phyloP scores from a whole-genome alignment of 2,329 filamentous ascomycete species.

The Aspergillus amoenus region DNA sequence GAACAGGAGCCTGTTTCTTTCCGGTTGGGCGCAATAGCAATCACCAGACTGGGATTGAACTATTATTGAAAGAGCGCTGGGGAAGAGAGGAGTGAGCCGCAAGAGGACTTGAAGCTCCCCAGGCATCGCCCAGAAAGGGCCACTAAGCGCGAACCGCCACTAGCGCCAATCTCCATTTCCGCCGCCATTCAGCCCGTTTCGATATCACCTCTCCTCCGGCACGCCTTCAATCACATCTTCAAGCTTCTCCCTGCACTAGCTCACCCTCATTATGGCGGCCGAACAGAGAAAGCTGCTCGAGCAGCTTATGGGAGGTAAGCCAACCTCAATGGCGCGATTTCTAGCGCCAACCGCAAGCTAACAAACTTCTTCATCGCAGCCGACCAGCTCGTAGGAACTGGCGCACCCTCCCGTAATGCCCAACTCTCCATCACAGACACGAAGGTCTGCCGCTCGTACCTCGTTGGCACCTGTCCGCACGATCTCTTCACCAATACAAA shows the following conservation, averaged over 20 bases:
- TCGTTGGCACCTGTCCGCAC: conserved; percentile 92
- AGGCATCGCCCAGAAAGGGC: conserved; percentile 9
- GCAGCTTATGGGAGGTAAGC: conserved; percentile 69
- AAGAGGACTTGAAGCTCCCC: background rate
- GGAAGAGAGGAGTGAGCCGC: background rate
- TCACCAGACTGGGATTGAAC: background rate
- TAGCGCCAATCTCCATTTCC: conserved; percentile 27
- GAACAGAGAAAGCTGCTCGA: conserved; percentile 98
- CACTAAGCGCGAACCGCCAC: conserved; percentile 24
- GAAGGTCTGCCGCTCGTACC: conserved; percentile 92
- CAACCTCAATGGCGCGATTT: conserved; percentile 4
- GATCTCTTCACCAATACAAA: conserved; percentile 99
- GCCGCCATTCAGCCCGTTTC: conserved; percentile 5
- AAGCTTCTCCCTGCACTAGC: background rate
- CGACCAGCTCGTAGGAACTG: conserved; percentile 75
- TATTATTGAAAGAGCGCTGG: background rate
- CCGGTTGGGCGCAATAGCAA: background rate
- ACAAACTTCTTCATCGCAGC: conserved; percentile 31
- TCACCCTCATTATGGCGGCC: conserved; percentile 68
- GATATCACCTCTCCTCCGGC: conserved; percentile 1
- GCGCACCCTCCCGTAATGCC: conserved; percentile 69
- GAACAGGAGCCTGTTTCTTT: background rate
- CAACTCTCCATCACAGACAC: conserved; percentile 86
- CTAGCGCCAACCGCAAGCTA: conserved; percentile 20
- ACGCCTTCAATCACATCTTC: background rate